A percentile compares a stretch with the other conserved stretches of the same genome.
Conservation (phyloP, 176 grass and related monocot species). For the Oryza longistaminata region DNA sequence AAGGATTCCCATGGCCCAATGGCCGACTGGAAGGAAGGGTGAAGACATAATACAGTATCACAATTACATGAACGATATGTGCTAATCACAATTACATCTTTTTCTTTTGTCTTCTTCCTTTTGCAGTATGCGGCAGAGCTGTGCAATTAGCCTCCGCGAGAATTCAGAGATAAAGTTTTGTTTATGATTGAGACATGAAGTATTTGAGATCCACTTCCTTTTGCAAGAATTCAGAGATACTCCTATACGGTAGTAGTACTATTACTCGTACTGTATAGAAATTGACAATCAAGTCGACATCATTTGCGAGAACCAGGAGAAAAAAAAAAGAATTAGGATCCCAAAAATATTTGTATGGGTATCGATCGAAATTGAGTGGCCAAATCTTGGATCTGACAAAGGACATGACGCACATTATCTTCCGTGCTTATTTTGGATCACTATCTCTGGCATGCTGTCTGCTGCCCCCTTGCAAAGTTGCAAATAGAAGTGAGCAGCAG, state of each 20-base stretch:
- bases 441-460: not conserved
- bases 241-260: not conserved
- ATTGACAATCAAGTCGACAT: not conserved
- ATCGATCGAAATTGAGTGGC: not conserved
- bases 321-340: not conserved
- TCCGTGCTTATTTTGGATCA: not conserved
- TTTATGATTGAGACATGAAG: not conserved
- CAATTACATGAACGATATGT: not conserved
- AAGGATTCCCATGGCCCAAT: not conserved
- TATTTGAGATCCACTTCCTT: not conserved
- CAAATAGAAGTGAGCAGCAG: not conserved
- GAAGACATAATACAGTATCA: not conserved
- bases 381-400: not conserved
- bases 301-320: not conserved
- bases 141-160: not conserved
- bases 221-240: not conserved
- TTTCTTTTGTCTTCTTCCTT: not conserved
- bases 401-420: not conserved
- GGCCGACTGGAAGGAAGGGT: not conserved
- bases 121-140: not conserved
- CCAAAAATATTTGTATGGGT: not conserved
- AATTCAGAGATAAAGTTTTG: not conserved
- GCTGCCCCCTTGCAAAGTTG: not conserved
- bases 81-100: not conserved
- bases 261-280: not conserved